These are phyloP conservation scores for Skeletonema costatum DNA, from an alignment of 108 stramenopile genomes.

Conservation along the genomic window DNA sequence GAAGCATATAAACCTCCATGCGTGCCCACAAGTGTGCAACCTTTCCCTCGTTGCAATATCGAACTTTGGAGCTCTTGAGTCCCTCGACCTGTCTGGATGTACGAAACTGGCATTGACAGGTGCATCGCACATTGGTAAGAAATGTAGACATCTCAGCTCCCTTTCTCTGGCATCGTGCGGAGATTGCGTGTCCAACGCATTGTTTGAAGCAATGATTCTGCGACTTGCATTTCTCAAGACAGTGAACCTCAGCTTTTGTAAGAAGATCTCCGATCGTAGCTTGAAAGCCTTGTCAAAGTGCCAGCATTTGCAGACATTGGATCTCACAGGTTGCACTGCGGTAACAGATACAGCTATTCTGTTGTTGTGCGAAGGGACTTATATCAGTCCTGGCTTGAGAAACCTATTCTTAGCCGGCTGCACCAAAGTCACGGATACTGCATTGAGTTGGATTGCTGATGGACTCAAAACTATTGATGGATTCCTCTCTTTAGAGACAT, in stretches of 20 bases:
- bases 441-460: conserved; percentile 54
- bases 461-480: conserved; percentile 32
- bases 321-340: conserved; percentile 42
- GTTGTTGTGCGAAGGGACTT: conserved; percentile 33
- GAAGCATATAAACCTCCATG: conserved; percentile 45
- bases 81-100: conserved; percentile 54
- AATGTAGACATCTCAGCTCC: conserved; percentile 18
- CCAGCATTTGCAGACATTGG: conserved; percentile 26
- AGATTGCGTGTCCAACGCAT: conserved; percentile 48
- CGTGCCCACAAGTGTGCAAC: conserved; percentile 43
- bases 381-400: conserved; percentile 39
- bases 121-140: conserved; percentile 19
- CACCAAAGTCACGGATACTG: conserved; percentile 35
- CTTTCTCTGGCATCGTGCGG: conserved; percentile 55
- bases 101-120: conserved; percentile 39
- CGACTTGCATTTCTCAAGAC: conserved; percentile 11
- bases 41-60: conserved; percentile 39
- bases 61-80: conserved; percentile 25
- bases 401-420: conserved; percentile 41
- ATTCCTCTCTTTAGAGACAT: conserved; percentile 34
- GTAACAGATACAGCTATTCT: conserved; percentile 45
- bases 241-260: conserved; percentile 47
- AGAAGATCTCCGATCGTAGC: conserved; percentile 32
- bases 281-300: conserved; percentile 45
- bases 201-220: conserved; percentile 25